These are phyloP conservation scores for Cytospora schulzeri DNA, from an alignment of 2,329 filamentous ascomycete genomes.

Conservation along the genomic window DNA sequence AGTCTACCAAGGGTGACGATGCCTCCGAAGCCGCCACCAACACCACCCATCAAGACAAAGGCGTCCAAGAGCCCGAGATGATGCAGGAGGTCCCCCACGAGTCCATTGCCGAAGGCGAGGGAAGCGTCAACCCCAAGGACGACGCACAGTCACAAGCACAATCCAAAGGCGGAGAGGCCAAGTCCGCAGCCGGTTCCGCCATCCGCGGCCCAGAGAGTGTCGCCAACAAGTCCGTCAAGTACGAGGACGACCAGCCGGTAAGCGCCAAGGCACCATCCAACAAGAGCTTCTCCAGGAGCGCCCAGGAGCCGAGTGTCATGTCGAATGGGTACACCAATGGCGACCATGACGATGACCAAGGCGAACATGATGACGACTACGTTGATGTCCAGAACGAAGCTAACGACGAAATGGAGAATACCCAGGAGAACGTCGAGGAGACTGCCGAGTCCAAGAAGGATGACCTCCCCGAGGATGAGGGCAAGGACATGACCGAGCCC, in stretches of 20 bases:
- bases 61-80: slow-evolving; percentile 25
- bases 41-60: slow-evolving; percentile 22
- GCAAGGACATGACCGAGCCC: slow-evolving; percentile 29
- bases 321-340: slow-evolving; percentile 16
- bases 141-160: slow-evolving; percentile 21
- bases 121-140: slow-evolving; percentile 1
- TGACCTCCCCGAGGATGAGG: slow-evolving; percentile 29
- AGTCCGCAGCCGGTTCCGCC: slow-evolving; percentile 22
- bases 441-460: slow-evolving; percentile 19
- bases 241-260: slow-evolving; percentile 25
- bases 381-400: slow-evolving; percentile 4
- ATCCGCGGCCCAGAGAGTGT: slow-evolving; percentile 15
- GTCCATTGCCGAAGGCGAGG: slow-evolving; percentile 6
- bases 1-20: slow-evolving; percentile 20
- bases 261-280: slow-evolving; percentile 21
- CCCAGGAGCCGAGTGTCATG: slow-evolving; percentile 26
- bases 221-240: slow-evolving; percentile 29
- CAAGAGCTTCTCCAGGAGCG: slow-evolving; percentile 27
- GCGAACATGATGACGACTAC: slow-evolving; percentile 7
- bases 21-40: slow-evolving; percentile 23
- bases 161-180: slow-evolving; percentile 15
- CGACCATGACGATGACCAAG: slow-evolving; percentile 17
- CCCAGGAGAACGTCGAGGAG: slow-evolving; percentile 16
- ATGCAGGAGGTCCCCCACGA: slow-evolving; percentile 9
- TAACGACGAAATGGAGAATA: slow-evolving; percentile 11